Evolutionary conservation across 139 green algal species (phyloP).

Genomic region (Chlamydomonas schloesseri): DNA sequence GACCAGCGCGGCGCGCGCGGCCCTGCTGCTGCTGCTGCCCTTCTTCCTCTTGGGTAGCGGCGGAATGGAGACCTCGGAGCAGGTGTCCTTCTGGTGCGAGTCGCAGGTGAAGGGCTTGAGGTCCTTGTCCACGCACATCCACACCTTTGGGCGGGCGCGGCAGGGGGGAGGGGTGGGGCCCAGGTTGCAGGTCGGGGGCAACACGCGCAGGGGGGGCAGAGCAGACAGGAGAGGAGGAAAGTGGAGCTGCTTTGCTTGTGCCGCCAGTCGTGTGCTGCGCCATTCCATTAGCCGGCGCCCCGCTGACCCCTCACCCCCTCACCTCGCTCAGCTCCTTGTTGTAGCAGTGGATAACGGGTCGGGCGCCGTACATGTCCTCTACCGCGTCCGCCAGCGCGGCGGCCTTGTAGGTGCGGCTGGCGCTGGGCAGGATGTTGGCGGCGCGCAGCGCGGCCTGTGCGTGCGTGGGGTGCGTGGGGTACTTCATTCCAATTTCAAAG

Average conservation of each 20-base stretch:
- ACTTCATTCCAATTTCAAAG: too few relatives aligned
- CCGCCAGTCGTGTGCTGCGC: too few relatives aligned
- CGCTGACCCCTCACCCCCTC: too few relatives aligned
- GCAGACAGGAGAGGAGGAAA: too few relatives aligned
- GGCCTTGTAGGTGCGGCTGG: slow-evolving; percentile 27
- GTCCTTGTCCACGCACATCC: slow-evolving; percentile 75
- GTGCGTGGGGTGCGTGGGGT: neutral
- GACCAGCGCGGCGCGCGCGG: too few relatives aligned
- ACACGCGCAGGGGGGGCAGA: too few relatives aligned
- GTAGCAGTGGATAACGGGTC: slow-evolving; percentile 60
- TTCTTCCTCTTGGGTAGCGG: neutral
- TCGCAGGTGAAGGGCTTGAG: slow-evolving; percentile 62
- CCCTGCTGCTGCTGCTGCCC: too few relatives aligned
- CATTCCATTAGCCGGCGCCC: too few relatives aligned
- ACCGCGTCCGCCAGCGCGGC: slow-evolving; percentile 53
- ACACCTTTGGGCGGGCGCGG: slow-evolving; percentile 53
- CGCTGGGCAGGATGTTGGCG: slow-evolving; percentile 54
- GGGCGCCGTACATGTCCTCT: slow-evolving; percentile 53
- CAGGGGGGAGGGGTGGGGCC: too few relatives aligned
- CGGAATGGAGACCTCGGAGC: slow-evolving; percentile 33
- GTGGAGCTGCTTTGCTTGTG: too few relatives aligned
- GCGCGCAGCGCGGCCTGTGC: slow-evolving; percentile 45
- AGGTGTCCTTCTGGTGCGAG: neutral
- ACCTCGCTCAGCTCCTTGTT: slow-evolving; percentile 65
- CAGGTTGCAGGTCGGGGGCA: too few relatives aligned